Percentiles rank a stretch among this genome's conserved stretches.
phyloP scores from a whole-genome alignment of 441 rosid genomes.

The Bruguiera hainesii region DNA sequence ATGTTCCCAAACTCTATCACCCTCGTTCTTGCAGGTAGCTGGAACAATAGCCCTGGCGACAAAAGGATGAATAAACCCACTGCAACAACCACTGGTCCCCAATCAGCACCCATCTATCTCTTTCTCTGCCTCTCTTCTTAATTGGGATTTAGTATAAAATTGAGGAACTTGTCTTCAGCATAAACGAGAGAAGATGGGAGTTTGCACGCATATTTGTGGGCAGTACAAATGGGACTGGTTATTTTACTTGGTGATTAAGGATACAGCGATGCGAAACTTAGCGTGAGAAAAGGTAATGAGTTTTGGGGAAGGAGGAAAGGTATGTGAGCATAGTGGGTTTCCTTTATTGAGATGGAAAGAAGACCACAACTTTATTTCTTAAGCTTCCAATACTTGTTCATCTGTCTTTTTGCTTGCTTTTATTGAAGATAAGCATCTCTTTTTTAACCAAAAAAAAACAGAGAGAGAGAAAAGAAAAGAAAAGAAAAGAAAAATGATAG shows the following conservation, averaged over 20 bases:
- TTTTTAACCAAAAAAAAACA: neutral
- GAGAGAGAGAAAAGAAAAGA: too few relatives aligned
- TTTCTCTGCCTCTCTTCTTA: neutral
- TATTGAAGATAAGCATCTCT: slow-evolving; percentile 19
- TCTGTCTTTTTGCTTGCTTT: slow-evolving; percentile 28
- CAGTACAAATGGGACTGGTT: slow-evolving; percentile 18
- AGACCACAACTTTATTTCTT: slow-evolving; percentile 17
- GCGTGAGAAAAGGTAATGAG: slow-evolving; percentile 27
- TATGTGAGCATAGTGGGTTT: slow-evolving; percentile 39
- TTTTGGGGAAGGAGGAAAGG: slow-evolving; percentile 42
- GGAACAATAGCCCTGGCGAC: slow-evolving; percentile 84
- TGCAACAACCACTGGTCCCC: slow-evolving; percentile 79
- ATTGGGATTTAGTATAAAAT: neutral
- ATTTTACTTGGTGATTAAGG: slow-evolving; percentile 48
- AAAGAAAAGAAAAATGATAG: neutral
- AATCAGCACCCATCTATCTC: slow-evolving; percentile 60
- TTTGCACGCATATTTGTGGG: slow-evolving; percentile 21
- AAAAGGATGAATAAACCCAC: slow-evolving; percentile 68
- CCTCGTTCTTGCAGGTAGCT: slow-evolving; percentile 68
- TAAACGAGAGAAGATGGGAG: neutral
- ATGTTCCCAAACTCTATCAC: slow-evolving; percentile 93
- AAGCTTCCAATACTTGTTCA: slow-evolving; percentile 23
- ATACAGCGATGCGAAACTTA: slow-evolving; percentile 49
- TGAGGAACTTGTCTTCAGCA: neutral
- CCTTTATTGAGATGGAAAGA: slow-evolving; percentile 30